Evolutionary conservation across 805 yeast genomes (phyloP), one percentile per base, ranked within the genome.

Genomic region (Blastobotrys attinorum): DNA sequence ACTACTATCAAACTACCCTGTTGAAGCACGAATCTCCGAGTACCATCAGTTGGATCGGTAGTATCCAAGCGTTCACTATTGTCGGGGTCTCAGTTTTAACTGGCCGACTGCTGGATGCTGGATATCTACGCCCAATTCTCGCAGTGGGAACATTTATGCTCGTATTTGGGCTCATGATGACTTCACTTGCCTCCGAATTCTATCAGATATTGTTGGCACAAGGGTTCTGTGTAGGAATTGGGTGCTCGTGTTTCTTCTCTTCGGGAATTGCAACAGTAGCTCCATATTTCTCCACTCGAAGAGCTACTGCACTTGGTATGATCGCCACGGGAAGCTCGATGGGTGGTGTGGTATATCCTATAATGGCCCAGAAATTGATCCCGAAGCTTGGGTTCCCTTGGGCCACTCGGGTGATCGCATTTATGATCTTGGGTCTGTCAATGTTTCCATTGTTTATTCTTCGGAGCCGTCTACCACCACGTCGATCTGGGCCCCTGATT

Each of bases 121-220:
- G 57, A n/a, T 55, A 57, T 20, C 39, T 50, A 32, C 53, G 47
- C 18, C 34, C 20, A 22, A 33, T 56, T 40, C 40, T 52, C 37
- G 40, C 43, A 13, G 41, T 43, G 4, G 65, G 64, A 2, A 47
- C 58, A 2, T 35, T 53, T 13, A 36, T 61, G 27, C 42, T 51
- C 13, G 47, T 54, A 2, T 49, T 54, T 15, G 62, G 61, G 0
- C 44, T 61, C 37, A 59, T 63, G 62, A 55, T 61, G 51, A 50
- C 61, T 7, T 54, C 61, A 4, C 40, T 61, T 25, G 67, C 74
- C 38, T 57, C 59, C 2, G 54, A 64, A 13, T 62, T 68, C 10
- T 72, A 67, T 55, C 81, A 77, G 45, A 69, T 78, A 43, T 62
- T 78, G 32, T 55, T 77, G 8, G 66, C 75, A 11, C 76, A 74